These are phyloP conservation scores for Bullera alba DNA, from an alignment of 768 basidiomycete species.

Conservation along the genomic window DNA sequence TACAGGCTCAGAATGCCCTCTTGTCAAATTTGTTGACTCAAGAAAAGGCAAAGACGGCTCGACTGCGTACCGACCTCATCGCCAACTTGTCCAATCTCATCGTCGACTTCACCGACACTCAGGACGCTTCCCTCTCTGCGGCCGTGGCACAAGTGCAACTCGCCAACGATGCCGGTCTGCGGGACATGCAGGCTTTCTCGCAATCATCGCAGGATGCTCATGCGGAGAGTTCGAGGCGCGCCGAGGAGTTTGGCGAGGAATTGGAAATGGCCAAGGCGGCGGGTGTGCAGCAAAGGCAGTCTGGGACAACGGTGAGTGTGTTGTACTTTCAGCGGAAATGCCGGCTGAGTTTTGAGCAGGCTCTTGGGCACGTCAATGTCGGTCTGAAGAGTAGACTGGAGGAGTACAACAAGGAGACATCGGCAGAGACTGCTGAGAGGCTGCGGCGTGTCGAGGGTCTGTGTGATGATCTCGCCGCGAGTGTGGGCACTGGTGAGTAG, in stretches of 20 bases:
- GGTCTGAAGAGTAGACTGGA: conserved; percentile 12
- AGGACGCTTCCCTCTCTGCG: conserved; percentile 61
- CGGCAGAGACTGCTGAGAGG: conserved; percentile 9
- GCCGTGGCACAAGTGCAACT: conserved; percentile 54
- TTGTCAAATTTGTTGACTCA: conserved; percentile 58
- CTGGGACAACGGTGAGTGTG: conserved; percentile 18
- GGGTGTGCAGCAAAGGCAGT: conserved; percentile 11
- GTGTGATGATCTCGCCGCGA: conserved; percentile 15
- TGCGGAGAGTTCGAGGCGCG: conserved; percentile 51
- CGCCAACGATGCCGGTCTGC: conserved; percentile 56
- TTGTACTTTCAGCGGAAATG: background rate
- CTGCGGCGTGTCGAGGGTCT: conserved; percentile 18
- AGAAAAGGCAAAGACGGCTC: conserved; percentile 62
- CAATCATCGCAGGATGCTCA: conserved; percentile 35
- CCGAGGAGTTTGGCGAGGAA: conserved; percentile 51
- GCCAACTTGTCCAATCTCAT: conserved; percentile 66
- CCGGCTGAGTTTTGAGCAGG: conserved; percentile 12
- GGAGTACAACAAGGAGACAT: conserved; percentile 10
- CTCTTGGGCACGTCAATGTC: conserved; percentile 11
- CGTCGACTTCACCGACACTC: conserved; percentile 61
- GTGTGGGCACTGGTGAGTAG: conserved; percentile 18
- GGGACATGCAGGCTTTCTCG: conserved; percentile 52
- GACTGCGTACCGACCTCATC: conserved; percentile 66
- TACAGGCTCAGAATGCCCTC: conserved; percentile 64
- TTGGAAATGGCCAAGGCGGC: conserved; percentile 7